These are phyloP conservation scores for Sabuloglossum arenarium DNA, from an alignment of 495 filamentous ascomycete genomes.

Conservation along the genomic window DNA sequence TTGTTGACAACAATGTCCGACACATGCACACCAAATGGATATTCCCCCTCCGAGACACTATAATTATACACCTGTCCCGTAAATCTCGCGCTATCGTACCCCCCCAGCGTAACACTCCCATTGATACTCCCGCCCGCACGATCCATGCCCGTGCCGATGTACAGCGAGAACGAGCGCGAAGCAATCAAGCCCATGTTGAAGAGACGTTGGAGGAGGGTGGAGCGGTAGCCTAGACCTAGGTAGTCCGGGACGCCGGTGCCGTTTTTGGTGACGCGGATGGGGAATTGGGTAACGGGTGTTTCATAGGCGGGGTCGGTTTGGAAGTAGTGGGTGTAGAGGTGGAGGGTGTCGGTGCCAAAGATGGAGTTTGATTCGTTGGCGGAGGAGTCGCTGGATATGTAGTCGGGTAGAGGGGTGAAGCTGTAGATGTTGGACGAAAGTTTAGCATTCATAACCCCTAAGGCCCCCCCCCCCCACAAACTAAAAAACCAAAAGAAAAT, in stretches of 20 bases:
- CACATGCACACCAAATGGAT: constrained; percentile 12
- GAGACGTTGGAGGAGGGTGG: constrained; percentile 12
- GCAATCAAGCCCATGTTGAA: constrained; percentile 10
- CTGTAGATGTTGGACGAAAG: not conserved
- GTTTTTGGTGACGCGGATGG: constrained; percentile 9
- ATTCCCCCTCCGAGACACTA: constrained; percentile 7
- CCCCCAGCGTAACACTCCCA: constrained; percentile 14
- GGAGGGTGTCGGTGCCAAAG: constrained; percentile 11
- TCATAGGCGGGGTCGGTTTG: constrained; percentile 12
- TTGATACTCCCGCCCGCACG: constrained; percentile 13
- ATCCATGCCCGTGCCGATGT: constrained; percentile 12
- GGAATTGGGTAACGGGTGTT: constrained; percentile 10
- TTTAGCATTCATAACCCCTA: not conserved
- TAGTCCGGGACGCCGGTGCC: constrained; percentile 9
- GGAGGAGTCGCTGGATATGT: constrained; percentile 7
- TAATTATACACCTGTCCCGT: constrained; percentile 8
- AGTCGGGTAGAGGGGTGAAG: not conserved
- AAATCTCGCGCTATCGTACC: constrained; percentile 16
- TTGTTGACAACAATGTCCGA: constrained; percentile 13
- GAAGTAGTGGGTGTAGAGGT: constrained; percentile 18
- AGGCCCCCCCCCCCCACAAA: too few species aligned
- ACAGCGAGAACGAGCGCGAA: constrained; percentile 14
- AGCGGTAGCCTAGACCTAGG: constrained; percentile 13
- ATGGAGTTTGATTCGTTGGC: not conserved
- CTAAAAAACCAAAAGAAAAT: not conserved